Percentiles rank a stretch among this genome's conserved stretches.
phyloP scores from a whole-genome alignment of 73 alveolate genomes.

The Paramecium bursaria region DNA sequence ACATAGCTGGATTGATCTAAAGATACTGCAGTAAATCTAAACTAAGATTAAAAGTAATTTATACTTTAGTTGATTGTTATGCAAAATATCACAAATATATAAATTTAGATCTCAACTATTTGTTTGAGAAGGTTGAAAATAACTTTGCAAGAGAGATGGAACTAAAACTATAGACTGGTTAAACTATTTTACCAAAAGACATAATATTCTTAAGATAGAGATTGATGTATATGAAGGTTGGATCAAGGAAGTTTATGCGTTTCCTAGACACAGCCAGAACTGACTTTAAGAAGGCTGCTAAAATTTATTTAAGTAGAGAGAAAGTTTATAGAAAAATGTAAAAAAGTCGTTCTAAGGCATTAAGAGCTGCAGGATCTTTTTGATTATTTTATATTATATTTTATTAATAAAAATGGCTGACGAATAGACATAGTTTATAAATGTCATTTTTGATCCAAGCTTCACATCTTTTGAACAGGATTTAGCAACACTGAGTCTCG shows the following conservation, averaged over 20 bases:
- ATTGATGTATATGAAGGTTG: slow-evolving; percentile 12
- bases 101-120: slow-evolving; percentile 9
- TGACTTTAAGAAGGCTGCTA: background rate
- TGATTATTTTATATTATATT: too few species aligned
- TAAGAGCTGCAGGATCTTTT: too few species aligned
- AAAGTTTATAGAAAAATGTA: slow-evolving; percentile 39
- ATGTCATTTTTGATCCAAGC: slow-evolving; percentile 57
- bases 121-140: slow-evolving; percentile 41
- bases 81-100: background rate
- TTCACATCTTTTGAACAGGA: slow-evolving; percentile 59
- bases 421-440: slow-evolving; percentile 20
- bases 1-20: background rate
- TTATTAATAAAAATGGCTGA: background rate
- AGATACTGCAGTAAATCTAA: background rate
- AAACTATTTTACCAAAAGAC: slow-evolving; percentile 20
- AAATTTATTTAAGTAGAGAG: background rate
- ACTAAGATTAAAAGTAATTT: slow-evolving; percentile 46
- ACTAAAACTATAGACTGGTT: background rate
- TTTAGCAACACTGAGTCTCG: slow-evolving; percentile 4
- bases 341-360: too few species aligned
- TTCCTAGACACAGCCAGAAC: slow-evolving; percentile 8
- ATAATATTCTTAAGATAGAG: background rate
- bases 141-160: slow-evolving; percentile 36
- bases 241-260: slow-evolving; percentile 45
- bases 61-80: slow-evolving; percentile 30